Evolutionary conservation across 768 basidiomycete species (phyloP), one percentile per base, ranked within the genome.

Genomic region (Porphyrellus cyaneotinctus): DNA sequence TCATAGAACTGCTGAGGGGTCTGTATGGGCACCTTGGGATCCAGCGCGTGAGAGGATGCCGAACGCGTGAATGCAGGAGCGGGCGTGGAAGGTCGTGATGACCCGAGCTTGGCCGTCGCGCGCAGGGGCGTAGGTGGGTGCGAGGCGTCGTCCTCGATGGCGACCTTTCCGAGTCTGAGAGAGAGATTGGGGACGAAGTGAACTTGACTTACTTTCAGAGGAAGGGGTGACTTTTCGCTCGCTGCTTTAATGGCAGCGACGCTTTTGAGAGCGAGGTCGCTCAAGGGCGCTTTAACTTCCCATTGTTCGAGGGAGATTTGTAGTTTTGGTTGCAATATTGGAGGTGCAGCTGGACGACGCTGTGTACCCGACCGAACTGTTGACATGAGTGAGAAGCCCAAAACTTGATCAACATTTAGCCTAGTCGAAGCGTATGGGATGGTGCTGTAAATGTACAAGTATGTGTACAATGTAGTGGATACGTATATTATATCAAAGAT

Each of bases 1-100:
- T 98, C 95, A 65, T 95, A 92, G 70, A 99, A 95, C 59, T 97
- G 93, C 62, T 98, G 92, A 1, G 94, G 87, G 0, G 93, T 95
- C 56, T 87, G 81, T 35, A 98, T 85, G 6, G 90, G 86, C 36
- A 83, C 79, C 45, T 79, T 81, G 3, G 91, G 88, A 63, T 88
- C 86, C 15, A 91, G 72, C 0, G 84, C 77, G 62, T 87, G 82
- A 9, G 71, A 63, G 13, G 64, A 37, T 13, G 52, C 45, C 4
- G 65, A 54, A 50, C 63, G 68, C 42, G 56, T 47, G 31, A 30
- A 54, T 17, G 51, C 53, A 39, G 50, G 49, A 26, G 58, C 64
- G 11, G 67, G 69, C 13, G 82, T 83, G 10, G 76, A 71, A 1
- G 82, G 79, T 30, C 80, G 74, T 7, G 79, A 71, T 54, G 59